These are phyloP conservation scores for Neurospora sp. DNA, from an alignment of 495 filamentous ascomycete species.

Conservation along the genomic window DNA sequence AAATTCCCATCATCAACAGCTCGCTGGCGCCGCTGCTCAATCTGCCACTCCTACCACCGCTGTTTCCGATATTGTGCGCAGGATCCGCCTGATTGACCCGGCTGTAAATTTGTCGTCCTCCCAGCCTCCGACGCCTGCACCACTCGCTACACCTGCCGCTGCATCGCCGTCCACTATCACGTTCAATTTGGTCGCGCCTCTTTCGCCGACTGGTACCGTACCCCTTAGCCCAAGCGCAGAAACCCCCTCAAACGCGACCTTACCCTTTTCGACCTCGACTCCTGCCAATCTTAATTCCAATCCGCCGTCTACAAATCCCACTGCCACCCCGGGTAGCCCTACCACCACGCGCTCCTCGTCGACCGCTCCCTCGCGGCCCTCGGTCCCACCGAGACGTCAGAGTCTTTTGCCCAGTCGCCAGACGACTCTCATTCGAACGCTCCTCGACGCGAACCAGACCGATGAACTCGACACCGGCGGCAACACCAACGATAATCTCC, in stretches of 20 bases:
- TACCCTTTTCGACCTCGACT: neutral
- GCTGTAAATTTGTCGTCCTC: slow-evolving; percentile 2
- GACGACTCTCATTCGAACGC: slow-evolving; percentile 36
- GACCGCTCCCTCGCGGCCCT: slow-evolving; percentile 15
- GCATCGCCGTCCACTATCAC: neutral
- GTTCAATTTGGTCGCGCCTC: neutral
- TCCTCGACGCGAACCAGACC: slow-evolving; percentile 27
- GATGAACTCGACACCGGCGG: slow-evolving; percentile 22
- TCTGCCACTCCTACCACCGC: slow-evolving; percentile 1
- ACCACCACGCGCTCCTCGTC: slow-evolving; percentile 11
- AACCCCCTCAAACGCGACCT: neutral
- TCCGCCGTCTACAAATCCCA: slow-evolving; percentile 1
- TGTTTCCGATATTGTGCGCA: neutral
- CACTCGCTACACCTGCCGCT: neutral
- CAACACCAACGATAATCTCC: slow-evolving; percentile 22
- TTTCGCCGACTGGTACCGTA: neutral
- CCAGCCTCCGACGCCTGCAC: slow-evolving; percentile 2
- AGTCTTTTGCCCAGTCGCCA: slow-evolving; percentile 39
- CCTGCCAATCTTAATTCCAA: slow-evolving; percentile 1
- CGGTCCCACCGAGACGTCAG: slow-evolving; percentile 29
- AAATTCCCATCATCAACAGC: neutral
- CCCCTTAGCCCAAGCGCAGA: neutral
- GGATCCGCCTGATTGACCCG: slow-evolving; percentile 16
- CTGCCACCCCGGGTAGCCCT: slow-evolving; percentile 2
- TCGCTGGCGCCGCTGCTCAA: neutral